These are phyloP conservation scores for Entrophospora sp. DNA, from an alignment of 192 early-diverging fungal genomes.

Conservation along the genomic window DNA sequence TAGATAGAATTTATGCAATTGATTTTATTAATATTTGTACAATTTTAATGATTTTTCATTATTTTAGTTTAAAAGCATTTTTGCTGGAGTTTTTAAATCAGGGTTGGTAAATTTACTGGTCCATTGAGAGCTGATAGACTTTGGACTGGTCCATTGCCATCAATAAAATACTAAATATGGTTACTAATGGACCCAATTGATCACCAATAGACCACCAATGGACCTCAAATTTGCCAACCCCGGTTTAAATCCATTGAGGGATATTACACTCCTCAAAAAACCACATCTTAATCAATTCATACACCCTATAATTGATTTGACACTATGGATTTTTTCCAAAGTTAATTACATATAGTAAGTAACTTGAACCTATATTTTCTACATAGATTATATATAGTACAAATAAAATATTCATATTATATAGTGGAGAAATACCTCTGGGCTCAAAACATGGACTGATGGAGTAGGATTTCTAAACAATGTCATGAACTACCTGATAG, in stretches of 20 bases:
- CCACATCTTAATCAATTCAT: slow-evolving; percentile 17
- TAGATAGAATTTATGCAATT: slow-evolving; percentile 15
- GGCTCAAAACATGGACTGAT: slow-evolving; percentile 3
- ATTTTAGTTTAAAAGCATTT: slow-evolving; percentile 20
- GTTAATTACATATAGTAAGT: slow-evolving; percentile 22
- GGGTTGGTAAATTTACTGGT: no score
- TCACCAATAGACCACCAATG: no score
- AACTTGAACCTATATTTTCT: slow-evolving; percentile 10
- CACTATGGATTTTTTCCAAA: slow-evolving; percentile 16
- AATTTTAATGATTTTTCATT: slow-evolving; percentile 18
- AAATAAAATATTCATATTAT: slow-evolving; percentile 18
- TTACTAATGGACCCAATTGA: no score
- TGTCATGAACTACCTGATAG: slow-evolving; percentile 17
- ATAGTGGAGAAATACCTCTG: slow-evolving; percentile 19
- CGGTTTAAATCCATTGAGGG: slow-evolving; percentile 16
- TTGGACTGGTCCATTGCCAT: no score
- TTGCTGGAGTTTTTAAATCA: no score
- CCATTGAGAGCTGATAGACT: no score
- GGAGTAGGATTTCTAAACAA: slow-evolving; percentile 13
- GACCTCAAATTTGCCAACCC: no score
- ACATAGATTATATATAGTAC: slow-evolving; percentile 18
- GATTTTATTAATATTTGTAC: slow-evolving; percentile 12
- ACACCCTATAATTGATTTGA: slow-evolving; percentile 18
- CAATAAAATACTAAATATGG: no score
- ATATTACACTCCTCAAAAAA: slow-evolving; percentile 19